phyloP scores from a whole-genome alignment of 163 green algal species.

The Scenedesmus sp. region DNA sequence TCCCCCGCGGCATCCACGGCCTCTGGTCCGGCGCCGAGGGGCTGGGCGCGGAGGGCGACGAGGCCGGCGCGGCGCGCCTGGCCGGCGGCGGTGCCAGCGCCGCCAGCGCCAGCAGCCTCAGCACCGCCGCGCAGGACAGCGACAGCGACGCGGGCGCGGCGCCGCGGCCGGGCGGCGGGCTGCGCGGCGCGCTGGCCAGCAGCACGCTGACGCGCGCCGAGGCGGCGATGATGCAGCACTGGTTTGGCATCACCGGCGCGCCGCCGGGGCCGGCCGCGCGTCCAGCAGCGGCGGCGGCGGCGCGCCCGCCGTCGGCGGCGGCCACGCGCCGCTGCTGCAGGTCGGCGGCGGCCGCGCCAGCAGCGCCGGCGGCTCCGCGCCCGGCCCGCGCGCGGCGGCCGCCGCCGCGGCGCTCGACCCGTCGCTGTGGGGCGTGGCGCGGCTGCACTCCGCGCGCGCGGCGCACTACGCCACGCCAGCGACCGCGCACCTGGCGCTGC shows the following conservation, averaged over 20 bases:
- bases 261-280: too few relatives aligned
- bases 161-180: too few relatives aligned
- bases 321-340: too few relatives aligned
- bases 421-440: neutral
- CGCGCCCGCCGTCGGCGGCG: too few relatives aligned
- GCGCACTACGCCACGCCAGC: neutral
- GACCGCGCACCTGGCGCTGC: neutral
- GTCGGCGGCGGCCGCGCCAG: neutral
- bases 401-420: too few relatives aligned
- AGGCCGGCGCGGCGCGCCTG: too few relatives aligned
- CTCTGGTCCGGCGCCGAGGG: constrained; percentile 24
- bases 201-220: constrained; percentile 37
- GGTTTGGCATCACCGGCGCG: constrained; percentile 35
- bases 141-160: neutral
- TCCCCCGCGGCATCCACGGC: neutral
- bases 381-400: neutral
- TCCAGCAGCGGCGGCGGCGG: too few relatives aligned
- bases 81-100: neutral
- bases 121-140: neutral
- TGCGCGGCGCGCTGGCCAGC: neutral
- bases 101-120: constrained; percentile 3
- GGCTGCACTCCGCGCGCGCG: neutral
- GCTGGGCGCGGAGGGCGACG: neutral
- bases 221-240: constrained; percentile 39
- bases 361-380: neutral